phyloP scores from a whole-genome alignment of 352 stramenopile species.

The Globisporangium canariense region DNA sequence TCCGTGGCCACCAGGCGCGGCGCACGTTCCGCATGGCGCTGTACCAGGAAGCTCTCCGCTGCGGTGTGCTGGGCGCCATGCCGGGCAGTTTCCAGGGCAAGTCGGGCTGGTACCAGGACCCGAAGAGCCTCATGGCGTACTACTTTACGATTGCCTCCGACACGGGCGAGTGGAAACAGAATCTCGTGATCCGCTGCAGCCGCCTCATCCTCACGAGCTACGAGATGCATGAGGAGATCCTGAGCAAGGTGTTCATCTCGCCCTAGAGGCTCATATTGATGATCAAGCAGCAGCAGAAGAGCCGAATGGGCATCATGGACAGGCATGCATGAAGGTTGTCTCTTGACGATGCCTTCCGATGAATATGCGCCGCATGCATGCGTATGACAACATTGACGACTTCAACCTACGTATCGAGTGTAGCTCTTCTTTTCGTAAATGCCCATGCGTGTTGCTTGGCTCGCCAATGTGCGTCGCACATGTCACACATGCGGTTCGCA shows the following conservation, averaged over 20 bases:
- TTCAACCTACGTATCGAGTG: not conserved
- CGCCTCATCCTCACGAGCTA: slow-evolving; percentile 60
- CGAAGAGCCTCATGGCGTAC: slow-evolving; percentile 68
- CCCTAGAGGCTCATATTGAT: not conserved
- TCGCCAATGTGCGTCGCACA: not conserved
- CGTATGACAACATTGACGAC: slow-evolving; percentile 10
- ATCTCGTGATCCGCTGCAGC: slow-evolving; percentile 51
- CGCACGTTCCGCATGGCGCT: slow-evolving; percentile 54
- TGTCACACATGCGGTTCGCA: not conserved
- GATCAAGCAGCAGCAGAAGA: not conserved
- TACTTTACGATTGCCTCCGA: slow-evolving; percentile 59
- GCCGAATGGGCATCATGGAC: too few species aligned
- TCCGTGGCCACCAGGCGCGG: slow-evolving; percentile 47
- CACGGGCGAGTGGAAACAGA: slow-evolving; percentile 63
- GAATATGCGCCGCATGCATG: not conserved
- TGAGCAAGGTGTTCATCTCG: slow-evolving; percentile 26
- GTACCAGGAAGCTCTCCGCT: slow-evolving; percentile 61
- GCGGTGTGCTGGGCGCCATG: slow-evolving; percentile 70
- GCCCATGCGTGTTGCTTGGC: not conserved
- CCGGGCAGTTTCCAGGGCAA: slow-evolving; percentile 57
- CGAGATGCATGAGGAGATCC: slow-evolving; percentile 58
- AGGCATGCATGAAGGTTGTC: not conserved
- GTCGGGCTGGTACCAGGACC: slow-evolving; percentile 76
- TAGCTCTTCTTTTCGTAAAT: not conserved
- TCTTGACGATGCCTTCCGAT: not conserved